Percentiles rank a stretch among this genome's conserved stretches.
Conservation (phyloP, 192 early-diverging fungal species). For the Bifiguratus adelaidae region DNA sequence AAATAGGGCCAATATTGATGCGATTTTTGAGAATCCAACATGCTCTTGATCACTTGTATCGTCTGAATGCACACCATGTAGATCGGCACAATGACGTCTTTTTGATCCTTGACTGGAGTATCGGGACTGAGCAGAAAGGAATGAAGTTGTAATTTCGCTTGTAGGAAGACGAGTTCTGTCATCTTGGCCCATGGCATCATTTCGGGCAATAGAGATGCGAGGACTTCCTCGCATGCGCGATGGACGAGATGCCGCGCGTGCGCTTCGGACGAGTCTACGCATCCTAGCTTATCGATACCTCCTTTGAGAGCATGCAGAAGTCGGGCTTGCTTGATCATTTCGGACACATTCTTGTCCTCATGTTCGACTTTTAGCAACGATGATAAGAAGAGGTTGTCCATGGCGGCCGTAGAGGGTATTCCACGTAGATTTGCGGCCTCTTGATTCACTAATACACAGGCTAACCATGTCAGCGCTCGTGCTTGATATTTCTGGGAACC, state of each 20-base stretch:
- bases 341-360: neutral
- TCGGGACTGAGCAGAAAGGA: slow-evolving; percentile 7
- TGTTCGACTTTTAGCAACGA: neutral
- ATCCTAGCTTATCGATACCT: slow-evolving; percentile 6
- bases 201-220: slow-evolving; percentile 4
- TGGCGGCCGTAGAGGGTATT: slow-evolving; percentile 1
- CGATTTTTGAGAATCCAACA: neutral
- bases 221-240: neutral
- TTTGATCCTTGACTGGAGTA: slow-evolving; percentile 1
- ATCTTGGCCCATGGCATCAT: neutral
- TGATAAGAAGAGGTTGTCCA: neutral
- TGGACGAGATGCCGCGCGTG: neutral
- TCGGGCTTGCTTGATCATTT: slow-evolving; percentile 8
- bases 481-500: neutral
- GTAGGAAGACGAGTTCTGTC: slow-evolving; percentile 7
- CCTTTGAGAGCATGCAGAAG: slow-evolving; percentile 7
- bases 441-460: slow-evolving; percentile 9
- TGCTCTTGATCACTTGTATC: neutral
- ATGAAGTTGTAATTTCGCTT: slow-evolving; percentile 12
- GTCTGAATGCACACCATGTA: slow-evolving; percentile 9
- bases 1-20: slow-evolving; percentile 7
- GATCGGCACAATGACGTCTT: slow-evolving; percentile 3
- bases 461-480: slow-evolving; percentile 5
- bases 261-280: neutral
- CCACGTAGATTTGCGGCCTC: slow-evolving; percentile 5